These are phyloP conservation scores for Ganoderma resinaceum DNA, from an alignment of 1,284 basidiomycete genomes.

Conservation along the genomic window DNA sequence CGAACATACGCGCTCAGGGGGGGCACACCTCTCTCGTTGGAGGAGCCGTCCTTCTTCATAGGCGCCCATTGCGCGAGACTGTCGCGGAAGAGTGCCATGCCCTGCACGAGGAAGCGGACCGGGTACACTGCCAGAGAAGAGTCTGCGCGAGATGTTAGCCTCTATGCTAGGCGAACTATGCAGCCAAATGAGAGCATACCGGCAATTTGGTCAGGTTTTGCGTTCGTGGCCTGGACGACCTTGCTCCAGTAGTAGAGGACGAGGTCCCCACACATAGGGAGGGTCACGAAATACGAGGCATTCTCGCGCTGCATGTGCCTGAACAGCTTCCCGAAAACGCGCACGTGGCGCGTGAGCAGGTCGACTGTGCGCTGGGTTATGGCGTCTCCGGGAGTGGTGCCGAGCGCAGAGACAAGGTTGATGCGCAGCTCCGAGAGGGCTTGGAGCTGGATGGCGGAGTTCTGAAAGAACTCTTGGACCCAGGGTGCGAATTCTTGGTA, in stretches of 20 bases:
- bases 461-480: slow-evolving; percentile 69
- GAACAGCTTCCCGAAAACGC: slow-evolving; percentile 79
- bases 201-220: slow-evolving; percentile 57
- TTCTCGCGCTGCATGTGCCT: slow-evolving; percentile 72
- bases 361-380: slow-evolving; percentile 51
- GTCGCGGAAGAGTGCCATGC: slow-evolving; percentile 90
- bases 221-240: slow-evolving; percentile 70
- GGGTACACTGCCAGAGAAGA: slow-evolving; percentile 65
- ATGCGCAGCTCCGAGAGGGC: slow-evolving; percentile 58
- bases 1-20: neutral
- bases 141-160: slow-evolving; percentile 43
- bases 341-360: slow-evolving; percentile 69
- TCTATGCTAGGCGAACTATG: neutral
- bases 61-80: slow-evolving; percentile 78
- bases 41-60: slow-evolving; percentile 60
- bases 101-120: slow-evolving; percentile 83
- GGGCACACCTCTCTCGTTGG: slow-evolving; percentile 62
- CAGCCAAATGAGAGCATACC: slow-evolving; percentile 48
- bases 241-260: slow-evolving; percentile 82
- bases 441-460: slow-evolving; percentile 61
- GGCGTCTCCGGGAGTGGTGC: slow-evolving; percentile 36
- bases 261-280: slow-evolving; percentile 70
- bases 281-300: slow-evolving; percentile 60
- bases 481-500: slow-evolving; percentile 54
- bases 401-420: slow-evolving; percentile 45